Evolutionary conservation across 176 grass and related monocot genomes (phyloP).

Genomic region (Oryza meridionalis): DNA sequence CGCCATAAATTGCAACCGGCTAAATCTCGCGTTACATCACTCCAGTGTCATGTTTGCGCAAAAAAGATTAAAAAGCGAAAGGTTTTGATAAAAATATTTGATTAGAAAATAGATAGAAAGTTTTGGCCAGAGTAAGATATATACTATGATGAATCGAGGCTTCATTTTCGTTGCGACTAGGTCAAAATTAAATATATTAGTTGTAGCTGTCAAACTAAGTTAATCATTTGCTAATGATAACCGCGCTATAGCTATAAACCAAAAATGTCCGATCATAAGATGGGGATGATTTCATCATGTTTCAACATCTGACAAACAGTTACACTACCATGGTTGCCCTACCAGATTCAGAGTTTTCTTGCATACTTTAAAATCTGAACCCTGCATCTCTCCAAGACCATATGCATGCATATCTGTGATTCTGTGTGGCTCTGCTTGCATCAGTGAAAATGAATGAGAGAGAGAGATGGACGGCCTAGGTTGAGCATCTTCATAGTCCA

Average conservation of each 20-base stretch:
- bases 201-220: too few relatives aligned
- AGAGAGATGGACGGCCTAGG: not conserved
- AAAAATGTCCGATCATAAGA: not conserved
- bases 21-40: slow-evolving; percentile 38
- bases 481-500: not conserved
- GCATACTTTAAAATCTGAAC: too few relatives aligned
- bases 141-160: not conserved
- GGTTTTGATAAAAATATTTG: not conserved
- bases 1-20: slow-evolving; percentile 32
- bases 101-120: not conserved
- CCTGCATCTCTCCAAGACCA: too few relatives aligned
- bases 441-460: too few relatives aligned
- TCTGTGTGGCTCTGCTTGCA: not conserved
- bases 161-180: not conserved
- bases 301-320: not conserved
- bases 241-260: too few relatives aligned
- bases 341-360: too few relatives aligned
- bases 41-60: slow-evolving; percentile 3
- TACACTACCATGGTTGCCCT: not conserved
- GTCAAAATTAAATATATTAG: too few relatives aligned
- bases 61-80: not conserved
- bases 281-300: not conserved
- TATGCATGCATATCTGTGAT: not conserved
- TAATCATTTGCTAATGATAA: too few relatives aligned
- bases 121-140: not conserved